Percentiles rank a stretch among this genome's conserved stretches.
phyloP scores from a whole-genome alignment of 2,329 filamentous ascomycete genomes.

The Fusarium paranaense region DNA sequence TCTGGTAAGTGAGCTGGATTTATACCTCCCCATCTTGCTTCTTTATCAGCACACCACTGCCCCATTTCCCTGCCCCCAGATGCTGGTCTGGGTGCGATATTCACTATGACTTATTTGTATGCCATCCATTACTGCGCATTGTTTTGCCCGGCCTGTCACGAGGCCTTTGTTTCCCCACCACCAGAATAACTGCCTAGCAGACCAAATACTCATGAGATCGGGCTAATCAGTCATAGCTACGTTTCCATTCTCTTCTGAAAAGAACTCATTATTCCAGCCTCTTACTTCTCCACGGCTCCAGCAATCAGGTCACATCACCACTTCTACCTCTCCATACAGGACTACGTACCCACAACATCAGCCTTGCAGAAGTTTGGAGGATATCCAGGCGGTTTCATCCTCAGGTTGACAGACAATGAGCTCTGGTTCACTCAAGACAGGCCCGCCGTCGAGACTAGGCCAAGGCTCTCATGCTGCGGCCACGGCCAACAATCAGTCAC shows the following conservation, averaged over 20 bases:
- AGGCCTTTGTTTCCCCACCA: conserved; percentile 29
- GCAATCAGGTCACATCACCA: not conserved
- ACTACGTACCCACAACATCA: not conserved
- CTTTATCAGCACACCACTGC: conserved; percentile 13
- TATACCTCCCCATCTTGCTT: conserved; percentile 2
- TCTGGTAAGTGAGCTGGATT: conserved; percentile 35
- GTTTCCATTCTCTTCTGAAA: conserved; percentile 33
- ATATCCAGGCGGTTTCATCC: conserved; percentile 16
- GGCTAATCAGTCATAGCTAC: conserved; percentile 40
- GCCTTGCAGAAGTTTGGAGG: conserved; percentile 13
- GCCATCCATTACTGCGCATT: conserved; percentile 21
- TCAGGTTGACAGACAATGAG: conserved; percentile 58
- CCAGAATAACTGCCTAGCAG: conserved; percentile 6
- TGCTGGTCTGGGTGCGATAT: conserved; percentile 2
- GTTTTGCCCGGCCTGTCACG: conserved; percentile 20
- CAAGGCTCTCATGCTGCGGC: conserved; percentile 58
- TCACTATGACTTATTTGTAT: conserved; percentile 10
- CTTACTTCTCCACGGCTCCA: conserved; percentile 7
- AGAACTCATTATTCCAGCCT: conserved; percentile 26
- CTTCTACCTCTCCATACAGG: not conserved
- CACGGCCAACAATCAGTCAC: conserved; percentile 69
- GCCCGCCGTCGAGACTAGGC: conserved; percentile 63
- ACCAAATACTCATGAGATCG: conserved; percentile 28
- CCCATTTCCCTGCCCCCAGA: conserved; percentile 12
- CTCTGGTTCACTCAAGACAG: conserved; percentile 62